Conservation (phyloP, 257 asterid genomes). For the Handroanthus guayacan region DNA sequence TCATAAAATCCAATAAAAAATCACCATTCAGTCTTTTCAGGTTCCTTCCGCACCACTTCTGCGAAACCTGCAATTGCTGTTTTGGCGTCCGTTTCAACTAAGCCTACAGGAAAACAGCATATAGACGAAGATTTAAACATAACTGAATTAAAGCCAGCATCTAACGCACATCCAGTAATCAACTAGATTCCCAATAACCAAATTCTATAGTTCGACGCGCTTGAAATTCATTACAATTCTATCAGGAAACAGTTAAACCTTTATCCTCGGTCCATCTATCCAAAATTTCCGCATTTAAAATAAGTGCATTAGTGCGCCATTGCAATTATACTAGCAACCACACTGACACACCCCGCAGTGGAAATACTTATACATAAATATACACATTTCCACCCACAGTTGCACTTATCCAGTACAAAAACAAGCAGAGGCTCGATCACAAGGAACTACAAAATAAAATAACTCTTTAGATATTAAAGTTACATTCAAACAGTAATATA, state of each 20-base stretch:
- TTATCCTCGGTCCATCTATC: background rate
- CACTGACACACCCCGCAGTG: background rate
- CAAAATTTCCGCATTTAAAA: slow-evolving; percentile 2
- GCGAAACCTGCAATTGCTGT: slow-evolving; percentile 95
- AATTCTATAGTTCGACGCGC: background rate
- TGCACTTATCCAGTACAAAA: slow-evolving; percentile 11
- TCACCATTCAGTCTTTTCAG: slow-evolving; percentile 97
- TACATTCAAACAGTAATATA: slow-evolving; percentile 5
- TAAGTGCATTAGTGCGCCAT: background rate
- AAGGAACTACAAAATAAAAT: background rate
- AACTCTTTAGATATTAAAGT: background rate
- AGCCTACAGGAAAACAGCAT: slow-evolving; percentile 52
- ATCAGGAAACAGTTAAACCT: background rate
- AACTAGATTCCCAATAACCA: slow-evolving; percentile 4
- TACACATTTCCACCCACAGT: slow-evolving; percentile 18
- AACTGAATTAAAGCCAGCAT: background rate
- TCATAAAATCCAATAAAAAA: slow-evolving; percentile 14
- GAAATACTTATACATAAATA: background rate
- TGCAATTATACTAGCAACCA: background rate
- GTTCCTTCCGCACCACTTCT: slow-evolving; percentile 94
- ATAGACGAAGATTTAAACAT: background rate
- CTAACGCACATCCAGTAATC: slow-evolving; percentile 8
- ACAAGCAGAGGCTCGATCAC: slow-evolving; percentile 1
- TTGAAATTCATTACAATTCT: background rate
- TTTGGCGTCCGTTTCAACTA: slow-evolving; percentile 92